These are phyloP conservation scores for Fagus crenata DNA, from an alignment of 306 rosid genomes.

Conservation along the genomic window DNA sequence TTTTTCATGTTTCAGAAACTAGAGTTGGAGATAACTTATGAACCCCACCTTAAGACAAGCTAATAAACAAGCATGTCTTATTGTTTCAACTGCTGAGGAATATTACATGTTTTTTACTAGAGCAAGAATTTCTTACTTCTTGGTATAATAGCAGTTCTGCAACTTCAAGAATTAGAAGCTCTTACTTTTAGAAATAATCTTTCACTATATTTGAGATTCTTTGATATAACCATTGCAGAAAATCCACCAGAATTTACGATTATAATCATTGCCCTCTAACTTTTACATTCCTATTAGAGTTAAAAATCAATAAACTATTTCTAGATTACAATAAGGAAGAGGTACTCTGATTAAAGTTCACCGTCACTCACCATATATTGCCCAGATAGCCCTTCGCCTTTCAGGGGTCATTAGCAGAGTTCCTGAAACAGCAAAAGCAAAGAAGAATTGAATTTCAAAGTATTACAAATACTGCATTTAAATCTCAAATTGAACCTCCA, in stretches of 20 bases:
- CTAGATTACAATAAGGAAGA: neutral
- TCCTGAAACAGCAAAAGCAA: conserved; percentile 45
- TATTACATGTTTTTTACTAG: neutral
- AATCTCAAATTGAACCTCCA: conserved; percentile 22
- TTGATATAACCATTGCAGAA: conserved; percentile 2
- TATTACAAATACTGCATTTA: neutral
- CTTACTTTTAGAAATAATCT: neutral
- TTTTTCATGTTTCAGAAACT: neutral
- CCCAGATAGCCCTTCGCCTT: conserved; percentile 84
- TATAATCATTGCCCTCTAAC: neutral
- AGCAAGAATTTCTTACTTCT: neutral
- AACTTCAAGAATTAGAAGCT: neutral
- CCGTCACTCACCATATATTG: conserved; percentile 73
- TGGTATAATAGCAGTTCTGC: neutral
- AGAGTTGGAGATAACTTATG: neutral
- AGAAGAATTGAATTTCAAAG: conserved; percentile 20
- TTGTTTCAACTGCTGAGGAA: neutral
- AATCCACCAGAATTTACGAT: conserved; percentile 3
- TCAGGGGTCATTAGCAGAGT: conserved; percentile 85
- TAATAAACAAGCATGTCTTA: neutral
- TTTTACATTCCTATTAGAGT: conserved; percentile 1
- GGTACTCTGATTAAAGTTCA: conserved; percentile 15
- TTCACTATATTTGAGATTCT: conserved; percentile 8
- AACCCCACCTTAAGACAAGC: neutral
- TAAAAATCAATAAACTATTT: neutral